These are phyloP conservation scores for Polygonum aviculare DNA, from an alignment of 148 eudicot genomes.

Conservation along the genomic window DNA sequence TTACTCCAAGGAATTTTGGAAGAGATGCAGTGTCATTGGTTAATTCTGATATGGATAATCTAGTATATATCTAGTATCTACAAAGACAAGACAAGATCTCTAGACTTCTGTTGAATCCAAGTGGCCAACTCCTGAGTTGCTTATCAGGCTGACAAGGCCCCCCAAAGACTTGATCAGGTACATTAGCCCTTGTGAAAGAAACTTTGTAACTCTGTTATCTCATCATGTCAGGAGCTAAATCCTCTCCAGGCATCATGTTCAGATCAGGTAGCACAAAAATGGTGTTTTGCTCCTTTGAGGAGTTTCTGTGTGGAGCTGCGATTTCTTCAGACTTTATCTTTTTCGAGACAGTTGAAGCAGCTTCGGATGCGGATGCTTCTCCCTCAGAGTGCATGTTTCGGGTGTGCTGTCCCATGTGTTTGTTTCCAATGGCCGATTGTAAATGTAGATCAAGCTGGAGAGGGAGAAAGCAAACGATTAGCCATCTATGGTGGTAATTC, in stretches of 20 bases:
- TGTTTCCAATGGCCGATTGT: constrained; percentile 13
- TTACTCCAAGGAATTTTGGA: constrained; percentile 25
- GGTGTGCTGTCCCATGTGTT: background rate
- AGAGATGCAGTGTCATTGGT: background rate
- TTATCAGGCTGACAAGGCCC: background rate
- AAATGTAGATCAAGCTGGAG: constrained; percentile 43
- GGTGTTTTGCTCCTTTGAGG: constrained; percentile 4
- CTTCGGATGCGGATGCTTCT: constrained; percentile 16
- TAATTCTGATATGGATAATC: constrained; percentile 2
- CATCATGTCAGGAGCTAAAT: constrained; percentile 10
- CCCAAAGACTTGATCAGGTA: background rate
- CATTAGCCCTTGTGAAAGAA: background rate
- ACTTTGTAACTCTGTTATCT: background rate
- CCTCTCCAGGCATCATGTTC: constrained; percentile 51
- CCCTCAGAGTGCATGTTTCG: background rate
- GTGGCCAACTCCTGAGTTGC: background rate
- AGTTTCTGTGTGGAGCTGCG: background rate
- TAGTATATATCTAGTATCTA: constrained; percentile 6
- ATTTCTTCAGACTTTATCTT: constrained; percentile 1
- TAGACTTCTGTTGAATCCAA: background rate
- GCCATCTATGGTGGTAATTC: background rate
- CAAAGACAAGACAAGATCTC: background rate
- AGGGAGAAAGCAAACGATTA: background rate
- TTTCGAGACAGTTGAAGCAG: constrained; percentile 17
- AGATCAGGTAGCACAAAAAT: constrained; percentile 55